Base-by-base conservation (phyloP, 2,329 filamentous ascomycete genomes). In the Aspergillus ustus region DNA sequence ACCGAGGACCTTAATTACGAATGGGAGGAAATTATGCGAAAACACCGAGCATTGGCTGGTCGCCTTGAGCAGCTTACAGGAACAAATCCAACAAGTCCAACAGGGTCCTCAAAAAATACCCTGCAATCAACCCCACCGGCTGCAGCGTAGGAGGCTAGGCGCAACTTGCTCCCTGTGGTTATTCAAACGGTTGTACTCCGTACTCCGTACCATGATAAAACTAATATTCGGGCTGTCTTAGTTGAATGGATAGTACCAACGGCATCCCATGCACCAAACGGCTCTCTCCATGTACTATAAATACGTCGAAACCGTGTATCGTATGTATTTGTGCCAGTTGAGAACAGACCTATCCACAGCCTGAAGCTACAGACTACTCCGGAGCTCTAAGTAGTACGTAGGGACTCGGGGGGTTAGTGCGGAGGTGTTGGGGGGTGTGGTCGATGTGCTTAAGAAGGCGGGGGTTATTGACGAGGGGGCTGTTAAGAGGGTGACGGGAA, bases 11-110 rank as follows among this genome's bases (percentile, higher is more conserved):
- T 63, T 88, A 65, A 57, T 29, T 75, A 72, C 37, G 78, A 97
- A 77, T 97, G 93, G 93, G 91, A 93, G 43, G 91, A 93, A 62
- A 86, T 96, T 37, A 92, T 96, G 75, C 91, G 91, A 77, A 91
- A 94, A 67, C 94, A 97, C 79, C 87, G 92, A 48, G 84, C 93
- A 13, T 83, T 97, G 71, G 92, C 93, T 19, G 92, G 92, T 9
- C 87, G 91, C 43, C 63, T 80, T 59, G 77, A 80, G 60, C 76
- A 78, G 64, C 67, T 80, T 52, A 80, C 77, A 6, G 69, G 71
- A 43, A 67, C 69, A 19, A 63, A 64, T 56, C 22, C 64, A 44
- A 66, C 62, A 4, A 52, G 48, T 59, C 55, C 52, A 60, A 37
- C 60, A 51, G 63, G 63, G 37, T 52, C 63, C 29, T 62, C 62